phyloP scores from a whole-genome alignment of 176 grass and related monocot genomes.

The Pharus latifolius region DNA sequence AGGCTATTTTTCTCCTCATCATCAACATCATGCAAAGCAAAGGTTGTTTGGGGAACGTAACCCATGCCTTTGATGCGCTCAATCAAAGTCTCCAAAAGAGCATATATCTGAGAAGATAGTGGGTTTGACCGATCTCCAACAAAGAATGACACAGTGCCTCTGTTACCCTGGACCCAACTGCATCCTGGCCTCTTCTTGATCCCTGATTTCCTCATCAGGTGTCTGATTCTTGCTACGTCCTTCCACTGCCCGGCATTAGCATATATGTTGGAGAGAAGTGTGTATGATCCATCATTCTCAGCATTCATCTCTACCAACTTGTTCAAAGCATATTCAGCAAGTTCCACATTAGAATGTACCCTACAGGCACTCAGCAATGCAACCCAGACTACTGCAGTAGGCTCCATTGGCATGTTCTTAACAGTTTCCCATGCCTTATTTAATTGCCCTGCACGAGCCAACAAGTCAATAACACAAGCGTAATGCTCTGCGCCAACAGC shows the following conservation, averaged over 20 bases:
- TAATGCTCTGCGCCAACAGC: slow-evolving; percentile 57
- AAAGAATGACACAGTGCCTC: slow-evolving; percentile 64
- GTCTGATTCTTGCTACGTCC: slow-evolving; percentile 63
- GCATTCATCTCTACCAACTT: slow-evolving; percentile 51
- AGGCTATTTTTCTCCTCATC: slow-evolving; percentile 81
- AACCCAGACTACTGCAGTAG: slow-evolving; percentile 63
- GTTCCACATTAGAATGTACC: slow-evolving; percentile 75
- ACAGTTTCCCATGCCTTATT: slow-evolving; percentile 68
- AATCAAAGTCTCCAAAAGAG: slow-evolving; percentile 50
- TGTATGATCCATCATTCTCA: slow-evolving; percentile 81
- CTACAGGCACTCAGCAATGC: slow-evolving; percentile 74
- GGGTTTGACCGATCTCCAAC: slow-evolving; percentile 74
- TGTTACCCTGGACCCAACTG: slow-evolving; percentile 83
- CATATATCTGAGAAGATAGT: slow-evolving; percentile 63
- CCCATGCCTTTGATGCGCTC: slow-evolving; percentile 64
- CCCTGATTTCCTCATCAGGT: slow-evolving; percentile 56
- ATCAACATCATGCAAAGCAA: slow-evolving; percentile 78
- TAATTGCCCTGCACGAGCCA: slow-evolving; percentile 59
- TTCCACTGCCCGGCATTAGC: slow-evolving; percentile 70
- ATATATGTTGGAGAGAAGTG: slow-evolving; percentile 84
- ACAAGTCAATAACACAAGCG: slow-evolving; percentile 75
- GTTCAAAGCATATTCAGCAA: slow-evolving; percentile 69
- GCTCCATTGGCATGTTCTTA: slow-evolving; percentile 67
- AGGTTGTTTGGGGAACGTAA: slow-evolving; percentile 69
- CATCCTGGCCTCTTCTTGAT: slow-evolving; percentile 82